A percentile compares a stretch with the other conserved stretches of the same genome.
These are phyloP conservation scores for Penicillium desertorum DNA, from an alignment of 495 filamentous ascomycete genomes.

Conservation along the genomic window DNA sequence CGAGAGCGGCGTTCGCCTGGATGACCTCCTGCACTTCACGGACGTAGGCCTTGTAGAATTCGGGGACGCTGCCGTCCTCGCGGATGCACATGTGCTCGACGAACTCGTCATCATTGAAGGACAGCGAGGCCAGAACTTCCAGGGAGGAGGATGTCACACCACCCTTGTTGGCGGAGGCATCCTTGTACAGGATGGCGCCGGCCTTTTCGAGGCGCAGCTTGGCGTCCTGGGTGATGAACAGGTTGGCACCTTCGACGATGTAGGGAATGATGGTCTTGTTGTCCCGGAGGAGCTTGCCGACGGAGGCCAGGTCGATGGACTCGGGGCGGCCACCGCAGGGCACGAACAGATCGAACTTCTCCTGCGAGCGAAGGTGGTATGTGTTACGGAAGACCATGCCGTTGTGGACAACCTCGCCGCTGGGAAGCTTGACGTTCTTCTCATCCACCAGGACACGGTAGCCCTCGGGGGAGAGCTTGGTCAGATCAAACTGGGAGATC, in stretches of 20 bases:
- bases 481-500: slow-evolving; percentile 82
- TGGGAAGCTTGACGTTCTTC: slow-evolving; percentile 78
- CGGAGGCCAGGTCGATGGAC: slow-evolving; percentile 88
- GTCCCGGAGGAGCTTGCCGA: slow-evolving; percentile 76
- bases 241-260: slow-evolving; percentile 95
- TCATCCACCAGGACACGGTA: slow-evolving; percentile 95
- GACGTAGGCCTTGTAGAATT: slow-evolving; percentile 92
- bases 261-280: slow-evolving; percentile 85
- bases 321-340: slow-evolving; percentile 96
- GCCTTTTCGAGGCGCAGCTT: slow-evolving; percentile 93
- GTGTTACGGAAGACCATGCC: slow-evolving; percentile 96
- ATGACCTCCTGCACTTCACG: slow-evolving; percentile 87
- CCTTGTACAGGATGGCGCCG: slow-evolving; percentile 93
- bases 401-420: slow-evolving; percentile 81
- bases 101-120: slow-evolving; percentile 87
- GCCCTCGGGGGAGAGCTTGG: slow-evolving; percentile 81
- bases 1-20: slow-evolving; percentile 81
- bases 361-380: slow-evolving; percentile 79
- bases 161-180: slow-evolving; percentile 97
- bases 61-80: slow-evolving; percentile 71
- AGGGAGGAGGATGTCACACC: slow-evolving; percentile 98
- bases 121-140: slow-evolving; percentile 90
- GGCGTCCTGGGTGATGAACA: slow-evolving; percentile 98
- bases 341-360: slow-evolving; percentile 84
- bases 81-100: slow-evolving; percentile 89